These are phyloP conservation scores for Curvularia verruculosa DNA, from an alignment of 2,329 filamentous ascomycete species.

Conservation along the genomic window DNA sequence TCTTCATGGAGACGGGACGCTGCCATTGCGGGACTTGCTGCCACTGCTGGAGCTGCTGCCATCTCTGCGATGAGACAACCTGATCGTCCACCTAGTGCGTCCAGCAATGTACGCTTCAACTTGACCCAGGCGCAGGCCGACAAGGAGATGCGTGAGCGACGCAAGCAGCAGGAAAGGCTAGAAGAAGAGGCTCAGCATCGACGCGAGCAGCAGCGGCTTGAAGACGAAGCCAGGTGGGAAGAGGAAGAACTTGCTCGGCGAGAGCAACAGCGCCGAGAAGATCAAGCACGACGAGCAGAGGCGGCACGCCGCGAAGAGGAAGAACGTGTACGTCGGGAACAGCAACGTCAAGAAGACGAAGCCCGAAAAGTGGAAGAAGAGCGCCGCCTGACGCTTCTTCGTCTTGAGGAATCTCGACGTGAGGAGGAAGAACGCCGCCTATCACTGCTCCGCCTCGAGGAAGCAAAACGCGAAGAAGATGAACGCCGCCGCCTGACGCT, in stretches of 20 bases:
- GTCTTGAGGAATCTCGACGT: conserved; percentile 25
- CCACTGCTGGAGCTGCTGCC: conserved; percentile 52
- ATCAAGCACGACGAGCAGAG: conserved; percentile 24
- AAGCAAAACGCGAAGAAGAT: conserved; percentile 15
- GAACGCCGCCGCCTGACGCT: conserved; percentile 28
- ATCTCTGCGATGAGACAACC: conserved; percentile 37
- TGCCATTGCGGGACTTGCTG: conserved; percentile 52
- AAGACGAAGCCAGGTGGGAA: conserved; percentile 28
- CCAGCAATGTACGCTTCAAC: conserved; percentile 62
- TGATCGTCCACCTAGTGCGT: conserved; percentile 31
- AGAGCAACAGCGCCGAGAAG: conserved; percentile 30
- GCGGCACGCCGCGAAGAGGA: conserved; percentile 28
- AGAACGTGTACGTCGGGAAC: conserved; percentile 17
- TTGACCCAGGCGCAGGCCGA: conserved; percentile 63
- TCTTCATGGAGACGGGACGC: conserved; percentile 51
- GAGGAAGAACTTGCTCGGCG: conserved; percentile 26
- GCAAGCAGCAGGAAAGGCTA: conserved; percentile 40
- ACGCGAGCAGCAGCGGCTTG: conserved; percentile 26
- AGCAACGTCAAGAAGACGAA: conserved; percentile 7
- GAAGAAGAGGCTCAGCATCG: conserved; percentile 35
- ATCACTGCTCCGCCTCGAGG: conserved; percentile 24
- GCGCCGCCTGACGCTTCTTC: conserved; percentile 8
- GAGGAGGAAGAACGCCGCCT: conserved; percentile 34
- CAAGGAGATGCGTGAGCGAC: conserved; percentile 52
- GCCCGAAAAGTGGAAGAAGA: conserved; percentile 4